Conservation (phyloP, 805 yeast species). For the Pichia kluyveri region DNA sequence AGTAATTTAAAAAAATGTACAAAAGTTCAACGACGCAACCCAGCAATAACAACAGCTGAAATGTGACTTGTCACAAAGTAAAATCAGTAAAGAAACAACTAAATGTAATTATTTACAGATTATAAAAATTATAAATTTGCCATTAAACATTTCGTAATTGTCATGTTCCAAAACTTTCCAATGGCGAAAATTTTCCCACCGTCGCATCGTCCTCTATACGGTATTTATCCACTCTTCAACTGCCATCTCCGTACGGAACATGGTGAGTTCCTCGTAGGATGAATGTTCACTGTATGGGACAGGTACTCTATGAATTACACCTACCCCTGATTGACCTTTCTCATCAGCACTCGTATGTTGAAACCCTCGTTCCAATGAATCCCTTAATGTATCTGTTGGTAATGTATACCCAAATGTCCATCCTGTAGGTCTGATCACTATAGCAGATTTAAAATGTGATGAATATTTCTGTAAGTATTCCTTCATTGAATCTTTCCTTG, state of each 20-base stretch:
- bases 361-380: constrained; percentile 8
- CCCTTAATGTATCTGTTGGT: not conserved
- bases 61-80: too few relatives aligned
- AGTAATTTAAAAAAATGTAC: too few relatives aligned
- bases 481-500: constrained; percentile 36
- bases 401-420: constrained; percentile 54
- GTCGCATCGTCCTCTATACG: constrained; percentile 31
- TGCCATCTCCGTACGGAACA: constrained; percentile 47
- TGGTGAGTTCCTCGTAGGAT: constrained; percentile 69
- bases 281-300: constrained; percentile 91
- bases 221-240: constrained; percentile 65
- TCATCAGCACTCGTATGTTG: constrained; percentile 1
- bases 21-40: too few relatives aligned
- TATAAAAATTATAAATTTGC: too few relatives aligned
- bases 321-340: constrained; percentile 3
- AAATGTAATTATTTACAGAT: too few relatives aligned
- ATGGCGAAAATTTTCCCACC: too few relatives aligned
- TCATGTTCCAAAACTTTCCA: too few relatives aligned
- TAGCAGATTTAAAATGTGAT: constrained; percentile 43
- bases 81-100: too few relatives aligned
- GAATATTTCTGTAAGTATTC: constrained; percentile 41
- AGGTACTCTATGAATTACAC: constrained; percentile 14
- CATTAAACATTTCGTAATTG: too few relatives aligned
- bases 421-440: constrained; percentile 85
- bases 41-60: too few relatives aligned